Base-by-base conservation (phyloP, 805 yeast genomes). In the Yueomyces sinensis region DNA sequence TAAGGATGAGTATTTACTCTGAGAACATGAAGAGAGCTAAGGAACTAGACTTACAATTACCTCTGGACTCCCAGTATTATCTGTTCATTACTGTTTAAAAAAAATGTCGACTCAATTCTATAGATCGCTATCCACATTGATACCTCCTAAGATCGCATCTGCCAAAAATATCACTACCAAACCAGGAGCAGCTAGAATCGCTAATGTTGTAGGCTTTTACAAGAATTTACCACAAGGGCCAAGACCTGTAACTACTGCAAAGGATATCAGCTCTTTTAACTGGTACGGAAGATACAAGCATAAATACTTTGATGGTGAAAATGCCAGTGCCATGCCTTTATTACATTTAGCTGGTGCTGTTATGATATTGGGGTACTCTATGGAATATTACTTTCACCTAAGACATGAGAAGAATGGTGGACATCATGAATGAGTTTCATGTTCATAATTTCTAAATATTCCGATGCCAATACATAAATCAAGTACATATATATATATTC, bases 91-190 rank as follows among this genome's bases (percentile, higher is more conserved):
- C n/a, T n/a, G n/a, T 22, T 22, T 11, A 22, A 7, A 22, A 22
- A 22, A 7, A 7, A 22, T 22, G 24, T 22, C 24, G 24, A 22
- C 11, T 7, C 24, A 5, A 13, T 25, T 25, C 28, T 9, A 6
- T n/a, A 25, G 28, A 25, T 11, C 28, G 15, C 28, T 89, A 62
- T 86, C 97, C 46, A 81, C 96, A 55, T 72, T 89, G 68, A 87
- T 89, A 58, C 98, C 98, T 52, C 98, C 98, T 62, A 89, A 89
- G 89, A 78, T 89, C 58, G 96, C 95, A 38, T 86, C 96, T 43
- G 91, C 95, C 32, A 73, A 78, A 80, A 87, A 84, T 80, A 70
- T 91, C 48, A 94, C 95, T 40, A 73, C 94, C 41, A 84, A 86
- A 67, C 95, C 96, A 55, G 81, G 89, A 53, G 97, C 97, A 51